phyloP scores from a whole-genome alignment of 257 asterid genomes.

The Eucommia ulmoides region DNA sequence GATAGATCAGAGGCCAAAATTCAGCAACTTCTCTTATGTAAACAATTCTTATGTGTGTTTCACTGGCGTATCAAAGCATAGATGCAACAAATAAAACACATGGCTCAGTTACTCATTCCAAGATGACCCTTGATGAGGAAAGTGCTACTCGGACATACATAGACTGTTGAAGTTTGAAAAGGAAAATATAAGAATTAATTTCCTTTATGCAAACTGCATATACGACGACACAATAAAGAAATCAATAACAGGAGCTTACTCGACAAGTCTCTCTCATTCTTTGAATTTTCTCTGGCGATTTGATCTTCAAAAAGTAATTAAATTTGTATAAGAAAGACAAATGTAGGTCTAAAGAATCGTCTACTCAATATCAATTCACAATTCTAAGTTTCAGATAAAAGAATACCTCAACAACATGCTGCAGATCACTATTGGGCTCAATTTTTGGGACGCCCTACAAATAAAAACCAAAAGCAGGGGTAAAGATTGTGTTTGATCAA shows the following conservation, averaged over 20 bases:
- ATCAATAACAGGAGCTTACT: slow-evolving; percentile 43
- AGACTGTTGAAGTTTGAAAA: too few relatives aligned
- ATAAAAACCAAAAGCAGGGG: slow-evolving; percentile 3
- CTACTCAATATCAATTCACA: too few relatives aligned
- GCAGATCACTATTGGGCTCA: slow-evolving; percentile 90
- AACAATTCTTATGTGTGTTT: background rate
- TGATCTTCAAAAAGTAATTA: slow-evolving; percentile 42
- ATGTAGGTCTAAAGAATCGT: too few relatives aligned
- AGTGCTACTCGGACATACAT: too few relatives aligned
- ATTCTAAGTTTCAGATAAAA: slow-evolving; percentile 10
- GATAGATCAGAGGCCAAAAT: background rate
- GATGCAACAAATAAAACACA: too few relatives aligned
- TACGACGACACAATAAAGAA: too few relatives aligned
- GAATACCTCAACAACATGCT: slow-evolving; percentile 83
- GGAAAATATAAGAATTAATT: too few relatives aligned
- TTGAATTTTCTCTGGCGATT: slow-evolving; percentile 69
- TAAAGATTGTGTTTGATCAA: too few relatives aligned
- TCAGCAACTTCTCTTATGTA: background rate
- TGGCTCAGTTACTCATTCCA: too few relatives aligned
- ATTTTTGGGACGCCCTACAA: slow-evolving; percentile 81
- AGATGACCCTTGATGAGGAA: background rate
- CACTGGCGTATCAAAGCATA: background rate
- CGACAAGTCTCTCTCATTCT: slow-evolving; percentile 89
- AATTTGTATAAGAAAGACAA: background rate
- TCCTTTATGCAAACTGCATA: too few relatives aligned